Conservation (phyloP, 1,284 basidiomycete species). For the Puccinia polysora region DNA sequence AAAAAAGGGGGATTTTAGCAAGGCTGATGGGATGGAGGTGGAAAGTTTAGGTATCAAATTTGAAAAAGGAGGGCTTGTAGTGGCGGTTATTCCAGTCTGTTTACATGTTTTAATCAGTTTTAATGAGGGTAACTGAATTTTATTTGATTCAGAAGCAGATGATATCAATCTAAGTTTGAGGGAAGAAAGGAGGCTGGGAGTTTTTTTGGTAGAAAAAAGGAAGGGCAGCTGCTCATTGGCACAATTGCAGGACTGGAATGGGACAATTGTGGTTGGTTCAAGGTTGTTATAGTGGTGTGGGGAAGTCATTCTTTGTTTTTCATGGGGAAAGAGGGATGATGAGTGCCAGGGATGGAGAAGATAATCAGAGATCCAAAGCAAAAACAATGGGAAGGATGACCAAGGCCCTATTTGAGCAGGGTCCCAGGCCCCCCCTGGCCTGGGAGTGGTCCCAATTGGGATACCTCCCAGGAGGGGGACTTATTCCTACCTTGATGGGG, state of each 20-base stretch:
- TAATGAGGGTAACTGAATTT: not conserved
- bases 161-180: slow-evolving; percentile 13
- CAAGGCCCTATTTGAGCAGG: too few species aligned
- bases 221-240: not conserved
- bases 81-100: not conserved
- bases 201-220: not conserved
- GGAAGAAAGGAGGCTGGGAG: slow-evolving; percentile 11
- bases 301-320: too few species aligned
- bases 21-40: not conserved
- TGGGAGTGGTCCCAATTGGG: too few species aligned
- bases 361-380: too few species aligned
- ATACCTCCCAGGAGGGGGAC: too few species aligned
- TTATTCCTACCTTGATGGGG: too few species aligned
- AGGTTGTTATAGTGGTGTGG: not conserved
- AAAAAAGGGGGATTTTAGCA: not conserved
- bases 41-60: too few species aligned
- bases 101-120: not conserved
- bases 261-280: not conserved
- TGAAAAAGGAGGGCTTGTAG: not conserved
- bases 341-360: too few species aligned
- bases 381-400: too few species aligned
- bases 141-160: not conserved
- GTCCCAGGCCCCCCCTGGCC: too few species aligned
- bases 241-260: not conserved
- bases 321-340: too few species aligned